phyloP scores from a whole-genome alignment of 1,139 yeast genomes.

The Saccharomycopsis hybrid region DNA sequence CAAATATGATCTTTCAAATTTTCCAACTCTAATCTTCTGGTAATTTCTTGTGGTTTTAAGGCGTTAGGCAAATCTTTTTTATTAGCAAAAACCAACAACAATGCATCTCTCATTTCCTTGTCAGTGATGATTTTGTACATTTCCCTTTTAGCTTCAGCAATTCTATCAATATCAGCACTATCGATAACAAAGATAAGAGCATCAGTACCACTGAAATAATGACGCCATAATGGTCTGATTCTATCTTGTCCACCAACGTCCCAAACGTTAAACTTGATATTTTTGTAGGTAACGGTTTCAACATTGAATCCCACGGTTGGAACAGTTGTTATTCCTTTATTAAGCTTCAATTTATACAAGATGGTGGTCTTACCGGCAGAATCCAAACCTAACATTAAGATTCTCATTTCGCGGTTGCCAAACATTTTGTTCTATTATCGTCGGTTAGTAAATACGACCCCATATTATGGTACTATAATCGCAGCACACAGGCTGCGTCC shows the following conservation, averaged over 20 bases:
- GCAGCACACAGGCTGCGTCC: too few relatives aligned
- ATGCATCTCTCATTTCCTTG: conserved; percentile 74
- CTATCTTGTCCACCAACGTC: conserved; percentile 96
- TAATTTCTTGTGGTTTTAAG: conserved; percentile 58
- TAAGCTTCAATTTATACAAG: conserved; percentile 27
- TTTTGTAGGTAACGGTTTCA: conserved; percentile 83
- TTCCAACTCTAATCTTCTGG: conserved; percentile 48
- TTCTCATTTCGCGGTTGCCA: conserved; percentile 48
- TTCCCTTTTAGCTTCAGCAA: conserved; percentile 75
- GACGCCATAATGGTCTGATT: conserved; percentile 89
- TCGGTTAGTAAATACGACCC: background rate
- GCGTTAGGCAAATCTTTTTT: conserved; percentile 75
- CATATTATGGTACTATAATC: too few relatives aligned
- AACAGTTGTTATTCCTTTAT: conserved; percentile 47
- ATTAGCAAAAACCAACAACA: conserved; percentile 80
- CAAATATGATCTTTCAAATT: conserved; percentile 53
- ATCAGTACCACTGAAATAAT: conserved; percentile 88
- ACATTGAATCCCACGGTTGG: conserved; percentile 96
- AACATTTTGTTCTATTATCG: conserved; percentile 36
- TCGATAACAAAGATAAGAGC: conserved; percentile 93
- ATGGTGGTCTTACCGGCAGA: conserved; percentile 82
- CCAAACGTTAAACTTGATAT: conserved; percentile 90
- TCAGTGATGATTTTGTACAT: conserved; percentile 70
- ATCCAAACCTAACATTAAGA: conserved; percentile 87
- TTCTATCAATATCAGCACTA: conserved; percentile 62